Evolutionary conservation across 768 basidiomycete genomes (phyloP).

Genomic region (Sarcodon sp.): DNA sequence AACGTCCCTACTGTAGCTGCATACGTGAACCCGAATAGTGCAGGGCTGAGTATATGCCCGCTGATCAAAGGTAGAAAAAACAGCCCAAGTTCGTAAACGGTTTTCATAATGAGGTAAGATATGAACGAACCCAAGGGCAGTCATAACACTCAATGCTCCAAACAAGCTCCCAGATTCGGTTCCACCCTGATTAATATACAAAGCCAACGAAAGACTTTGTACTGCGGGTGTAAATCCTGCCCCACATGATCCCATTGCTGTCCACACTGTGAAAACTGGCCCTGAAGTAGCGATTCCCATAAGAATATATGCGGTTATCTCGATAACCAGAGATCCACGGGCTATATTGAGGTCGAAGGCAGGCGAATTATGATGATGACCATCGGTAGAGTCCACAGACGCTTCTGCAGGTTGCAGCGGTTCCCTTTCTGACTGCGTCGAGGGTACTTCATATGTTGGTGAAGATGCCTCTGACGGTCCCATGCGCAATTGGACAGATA

Average conservation of each 20-base stretch:
- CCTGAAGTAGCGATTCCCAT: constrained; percentile 31
- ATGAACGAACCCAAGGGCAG: constrained; percentile 43
- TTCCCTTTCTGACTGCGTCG: too few species aligned
- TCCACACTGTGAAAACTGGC: constrained; percentile 35
- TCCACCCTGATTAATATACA: constrained; percentile 42
- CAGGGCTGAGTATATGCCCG: constrained; percentile 57
- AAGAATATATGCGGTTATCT: constrained; percentile 34
- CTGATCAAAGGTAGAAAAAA: constrained; percentile 19
- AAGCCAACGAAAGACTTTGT: constrained; percentile 59
- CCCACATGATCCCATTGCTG: constrained; percentile 41
- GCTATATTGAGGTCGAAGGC: constrained; percentile 62
- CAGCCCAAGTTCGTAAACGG: neutral
- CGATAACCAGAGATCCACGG: constrained; percentile 45
- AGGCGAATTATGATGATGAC: constrained; percentile 21
- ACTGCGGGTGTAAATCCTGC: constrained; percentile 52
- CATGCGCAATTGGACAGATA: constrained; percentile 9
- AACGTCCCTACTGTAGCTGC: constrained; percentile 56
- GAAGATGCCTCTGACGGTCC: too few species aligned
- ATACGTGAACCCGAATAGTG: constrained; percentile 61
- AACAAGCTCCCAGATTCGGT: constrained; percentile 65
- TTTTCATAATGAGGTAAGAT: neutral
- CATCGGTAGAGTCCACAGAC: too few species aligned
- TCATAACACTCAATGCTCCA: constrained; percentile 66
- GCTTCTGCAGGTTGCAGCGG: too few species aligned
- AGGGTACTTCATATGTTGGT: too few species aligned